Percentiles rank a stretch among this genome's conserved stretches.
Evolutionary conservation across 179 eudicot genomes (phyloP).

Genomic region (Sideroxylon spinosum): DNA sequence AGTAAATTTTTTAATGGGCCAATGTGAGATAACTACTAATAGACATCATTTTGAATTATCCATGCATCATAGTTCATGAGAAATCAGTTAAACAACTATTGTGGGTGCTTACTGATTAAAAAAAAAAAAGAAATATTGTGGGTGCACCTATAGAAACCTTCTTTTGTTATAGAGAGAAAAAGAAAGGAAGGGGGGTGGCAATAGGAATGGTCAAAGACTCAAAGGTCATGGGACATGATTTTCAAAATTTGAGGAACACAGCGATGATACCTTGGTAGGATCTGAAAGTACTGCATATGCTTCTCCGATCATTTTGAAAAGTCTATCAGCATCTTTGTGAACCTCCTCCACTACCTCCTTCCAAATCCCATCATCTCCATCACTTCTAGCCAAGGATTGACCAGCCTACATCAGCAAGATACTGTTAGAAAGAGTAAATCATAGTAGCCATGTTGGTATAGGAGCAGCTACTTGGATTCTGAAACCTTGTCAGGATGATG

Average conservation of each 20-base stretch:
- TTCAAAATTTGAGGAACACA: not conserved
- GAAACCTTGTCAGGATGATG: constrained; percentile 99
- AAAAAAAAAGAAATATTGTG: no score
- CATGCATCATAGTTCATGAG: no score
- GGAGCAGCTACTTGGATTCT: constrained; percentile 10
- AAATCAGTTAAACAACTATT: no score
- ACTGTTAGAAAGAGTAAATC: not conserved
- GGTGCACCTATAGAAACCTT: no score
- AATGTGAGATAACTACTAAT: no score
- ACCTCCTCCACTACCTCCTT: constrained; percentile 77
- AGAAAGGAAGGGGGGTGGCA: no score
- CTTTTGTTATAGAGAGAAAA: no score
- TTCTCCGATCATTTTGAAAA: constrained; percentile 95
- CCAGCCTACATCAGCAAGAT: constrained; percentile 52
- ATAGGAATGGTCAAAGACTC: no score
- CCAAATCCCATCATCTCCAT: constrained; percentile 76
- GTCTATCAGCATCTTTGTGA: constrained; percentile 82
- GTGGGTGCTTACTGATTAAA: no score
- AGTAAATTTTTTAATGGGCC: no score
- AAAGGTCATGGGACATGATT: no score
- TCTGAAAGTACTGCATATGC: constrained; percentile 95
- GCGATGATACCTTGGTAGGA: constrained; percentile 59
- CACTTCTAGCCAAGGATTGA: constrained; percentile 70
- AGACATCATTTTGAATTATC: no score
- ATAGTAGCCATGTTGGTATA: constrained; percentile 11